Evolutionary conservation across 2,329 filamentous ascomycete genomes (phyloP).

Genomic region (Alternaria solani): DNA sequence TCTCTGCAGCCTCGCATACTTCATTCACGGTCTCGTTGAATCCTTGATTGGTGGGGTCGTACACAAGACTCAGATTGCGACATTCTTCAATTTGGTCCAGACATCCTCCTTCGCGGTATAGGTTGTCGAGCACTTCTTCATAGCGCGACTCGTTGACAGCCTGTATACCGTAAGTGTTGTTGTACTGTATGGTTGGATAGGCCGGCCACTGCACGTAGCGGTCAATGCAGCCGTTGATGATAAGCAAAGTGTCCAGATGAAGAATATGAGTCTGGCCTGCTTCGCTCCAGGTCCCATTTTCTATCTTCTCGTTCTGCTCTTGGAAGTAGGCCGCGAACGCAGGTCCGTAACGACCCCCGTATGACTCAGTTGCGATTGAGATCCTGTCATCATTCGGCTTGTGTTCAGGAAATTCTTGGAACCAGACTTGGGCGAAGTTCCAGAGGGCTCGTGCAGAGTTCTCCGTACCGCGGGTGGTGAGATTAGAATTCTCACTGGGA

Average conservation of each 20-base stretch:
- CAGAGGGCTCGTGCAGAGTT: constrained; percentile 65
- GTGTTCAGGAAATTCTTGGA: constrained; percentile 69
- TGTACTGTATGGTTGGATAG: constrained; percentile 62
- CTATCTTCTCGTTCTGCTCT: constrained; percentile 64
- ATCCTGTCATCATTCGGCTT: constrained; percentile 65
- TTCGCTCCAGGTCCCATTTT: constrained; percentile 48
- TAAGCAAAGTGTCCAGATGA: constrained; percentile 61
- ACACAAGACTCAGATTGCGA: constrained; percentile 55
- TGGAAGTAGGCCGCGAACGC: constrained; percentile 65
- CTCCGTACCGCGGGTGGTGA: constrained; percentile 60
- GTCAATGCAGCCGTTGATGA: constrained; percentile 66
- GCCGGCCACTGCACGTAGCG: constrained; percentile 57
- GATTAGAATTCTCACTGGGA: constrained; percentile 54
- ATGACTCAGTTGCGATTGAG: constrained; percentile 60
- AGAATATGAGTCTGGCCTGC: constrained; percentile 48
- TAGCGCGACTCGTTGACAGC: constrained; percentile 60
- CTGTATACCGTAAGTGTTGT: constrained; percentile 67
- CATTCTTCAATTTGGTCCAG: constrained; percentile 63
- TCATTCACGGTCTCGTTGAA: constrained; percentile 49
- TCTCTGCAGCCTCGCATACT: constrained; percentile 55
- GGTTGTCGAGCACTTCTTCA: constrained; percentile 55
- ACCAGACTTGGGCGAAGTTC: constrained; percentile 68
- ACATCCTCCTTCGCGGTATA: constrained; percentile 60
- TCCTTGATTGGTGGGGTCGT: constrained; percentile 60
- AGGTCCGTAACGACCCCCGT: constrained; percentile 67